These are phyloP conservation scores for Verticillium isaacii DNA, from an alignment of 2,329 filamentous ascomycete species.

Conservation along the genomic window DNA sequence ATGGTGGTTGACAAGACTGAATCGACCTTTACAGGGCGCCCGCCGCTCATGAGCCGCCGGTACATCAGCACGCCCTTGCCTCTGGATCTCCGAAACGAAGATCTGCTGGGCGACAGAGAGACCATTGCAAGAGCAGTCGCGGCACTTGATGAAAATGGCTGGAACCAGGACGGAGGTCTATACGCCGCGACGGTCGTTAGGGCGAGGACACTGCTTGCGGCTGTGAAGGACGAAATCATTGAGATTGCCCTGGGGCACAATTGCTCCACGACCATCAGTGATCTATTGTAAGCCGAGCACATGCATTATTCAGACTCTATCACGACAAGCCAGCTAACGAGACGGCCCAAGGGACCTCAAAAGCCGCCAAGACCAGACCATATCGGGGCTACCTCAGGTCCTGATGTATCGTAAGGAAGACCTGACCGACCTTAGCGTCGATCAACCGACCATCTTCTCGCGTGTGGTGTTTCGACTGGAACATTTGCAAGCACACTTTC, in stretches of 20 bases:
- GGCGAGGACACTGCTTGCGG: slow-evolving; percentile 40
- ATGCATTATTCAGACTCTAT: too few species aligned
- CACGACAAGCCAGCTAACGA: too few species aligned
- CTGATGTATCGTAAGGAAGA: slow-evolving; percentile 32
- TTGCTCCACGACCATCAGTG: slow-evolving; percentile 10
- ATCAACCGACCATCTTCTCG: slow-evolving; percentile 30
- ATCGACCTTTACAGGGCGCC: slow-evolving; percentile 48
- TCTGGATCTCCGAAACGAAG: slow-evolving; percentile 46
- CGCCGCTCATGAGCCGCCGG: slow-evolving; percentile 45
- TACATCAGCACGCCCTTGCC: slow-evolving; percentile 50
- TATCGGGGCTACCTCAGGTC: slow-evolving; percentile 29
- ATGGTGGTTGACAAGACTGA: slow-evolving; percentile 44
- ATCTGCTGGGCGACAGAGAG: slow-evolving; percentile 37
- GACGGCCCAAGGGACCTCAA: slow-evolving; percentile 26
- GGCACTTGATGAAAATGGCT: slow-evolving; percentile 43
- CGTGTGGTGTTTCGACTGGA: slow-evolving; percentile 43
- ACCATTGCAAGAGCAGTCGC: slow-evolving; percentile 27
- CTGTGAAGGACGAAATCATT: slow-evolving; percentile 53
- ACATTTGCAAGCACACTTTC: slow-evolving; percentile 52
- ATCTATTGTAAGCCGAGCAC: neutral
- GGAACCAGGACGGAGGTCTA: slow-evolving; percentile 41
- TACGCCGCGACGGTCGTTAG: slow-evolving; percentile 39
- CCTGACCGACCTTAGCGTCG: slow-evolving; percentile 23
- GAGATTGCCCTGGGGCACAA: slow-evolving; percentile 45
- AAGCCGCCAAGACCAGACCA: slow-evolving; percentile 22